Percentiles rank a stretch among this genome's conserved stretches.
Evolutionary conservation across 495 filamentous ascomycete genomes (phyloP).

Genomic region (Pseudevernia furfuracea): DNA sequence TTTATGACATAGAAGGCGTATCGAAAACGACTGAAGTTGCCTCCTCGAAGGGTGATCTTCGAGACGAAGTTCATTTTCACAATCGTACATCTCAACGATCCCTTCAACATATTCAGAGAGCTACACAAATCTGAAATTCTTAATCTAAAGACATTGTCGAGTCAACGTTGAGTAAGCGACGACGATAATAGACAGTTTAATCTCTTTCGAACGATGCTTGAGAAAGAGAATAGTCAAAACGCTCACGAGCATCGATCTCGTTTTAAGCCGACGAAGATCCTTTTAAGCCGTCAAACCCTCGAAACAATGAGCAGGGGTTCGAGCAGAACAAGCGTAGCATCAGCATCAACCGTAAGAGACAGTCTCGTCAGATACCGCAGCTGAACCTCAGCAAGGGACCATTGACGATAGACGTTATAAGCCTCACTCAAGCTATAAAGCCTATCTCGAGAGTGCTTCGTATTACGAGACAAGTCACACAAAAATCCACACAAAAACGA

Average conservation of each 20-base stretch:
- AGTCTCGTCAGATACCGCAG: not conserved
- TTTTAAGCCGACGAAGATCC: not conserved
- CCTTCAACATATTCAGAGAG: not conserved
- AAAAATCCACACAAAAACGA: no score
- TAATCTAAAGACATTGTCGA: not conserved
- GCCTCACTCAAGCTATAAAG: no score
- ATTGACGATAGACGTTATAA: not conserved
- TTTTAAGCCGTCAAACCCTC: not conserved
- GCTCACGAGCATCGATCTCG: not conserved
- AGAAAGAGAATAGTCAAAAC: not conserved
- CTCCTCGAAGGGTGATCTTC: not conserved
- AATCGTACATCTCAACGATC: not conserved
- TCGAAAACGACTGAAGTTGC: not conserved
- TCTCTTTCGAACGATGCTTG: not conserved
- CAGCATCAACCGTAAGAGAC: not conserved
- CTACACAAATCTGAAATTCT: not conserved
- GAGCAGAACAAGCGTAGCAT: not conserved
- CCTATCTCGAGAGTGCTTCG: no score
- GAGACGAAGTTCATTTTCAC: not conserved
- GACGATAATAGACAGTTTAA: not conserved
- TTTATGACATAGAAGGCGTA: not conserved
- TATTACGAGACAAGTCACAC: no score
- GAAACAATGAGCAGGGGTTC: not conserved
- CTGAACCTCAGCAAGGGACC: not conserved
- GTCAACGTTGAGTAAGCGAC: not conserved